Base-by-base conservation (phyloP, 306 rosid genomes). In the Malus orientalis region DNA sequence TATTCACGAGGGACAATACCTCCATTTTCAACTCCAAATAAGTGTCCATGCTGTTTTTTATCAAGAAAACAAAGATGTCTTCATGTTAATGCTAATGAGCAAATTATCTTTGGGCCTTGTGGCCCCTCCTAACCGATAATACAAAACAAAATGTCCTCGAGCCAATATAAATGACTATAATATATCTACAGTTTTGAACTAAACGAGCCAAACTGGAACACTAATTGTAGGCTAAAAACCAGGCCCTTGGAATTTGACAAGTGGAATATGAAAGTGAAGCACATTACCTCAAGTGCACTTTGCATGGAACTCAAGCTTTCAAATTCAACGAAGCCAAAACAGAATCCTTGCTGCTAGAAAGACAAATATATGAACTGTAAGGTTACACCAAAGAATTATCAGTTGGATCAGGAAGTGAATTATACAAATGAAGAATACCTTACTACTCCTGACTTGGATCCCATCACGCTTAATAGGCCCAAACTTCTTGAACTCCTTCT, bases 301-400 rank as follows among this genome's bases (percentile, higher is more conserved):
- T 88, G 96, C 93, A 92, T 79, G 72, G 98, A 91, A 80, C 79
- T 86, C 80, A 75, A 54, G 57, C 79, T 87, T 83, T 96, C 96
- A 83, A 91, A 96, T 86, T 96, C 99, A 73, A 96, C 97, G 74
- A 96, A 96, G 79, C 99, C 97, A 69, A 96, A 96, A 86, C 98
- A 92, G 85, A 89, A 92, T 40, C 99, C 98, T 71, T 91, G 97
- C 93, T 85, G 98, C 85, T 83, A 72, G 85, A 74, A 75, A 69
- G 79, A 78, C 87, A 78, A 80, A 74, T 61, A 76, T 16, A 78
- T 22, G 80, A 81, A 65, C 64, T 44, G 57, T 79, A 70, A 84
- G 78, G 11, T 73, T 38, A 74, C 77, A 77, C 81, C 80, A 75
- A 70, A 81, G 27, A 70, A 83, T 60, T 22, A 71, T 71, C 40